Conservation (phyloP, 2,329 filamentous ascomycete genomes). For the Clathrospora elynae region DNA sequence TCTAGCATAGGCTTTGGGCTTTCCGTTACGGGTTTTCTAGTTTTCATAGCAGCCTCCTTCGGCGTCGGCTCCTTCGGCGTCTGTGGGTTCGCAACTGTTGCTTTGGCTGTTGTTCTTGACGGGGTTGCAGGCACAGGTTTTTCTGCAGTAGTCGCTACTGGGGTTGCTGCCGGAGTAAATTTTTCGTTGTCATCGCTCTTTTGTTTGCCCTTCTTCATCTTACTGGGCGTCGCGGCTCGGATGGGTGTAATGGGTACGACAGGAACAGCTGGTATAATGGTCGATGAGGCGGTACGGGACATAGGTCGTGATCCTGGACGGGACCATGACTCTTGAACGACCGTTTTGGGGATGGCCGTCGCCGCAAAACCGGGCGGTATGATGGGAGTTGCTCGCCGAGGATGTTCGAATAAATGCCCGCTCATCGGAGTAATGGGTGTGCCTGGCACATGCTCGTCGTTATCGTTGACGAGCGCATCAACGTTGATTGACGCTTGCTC, state of each 20-base stretch:
- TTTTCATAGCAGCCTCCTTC: slow-evolving; percentile 18
- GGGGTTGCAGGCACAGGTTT: slow-evolving; percentile 29
- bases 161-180: slow-evolving; percentile 2
- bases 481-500: slow-evolving; percentile 68
- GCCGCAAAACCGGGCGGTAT: slow-evolving; percentile 53
- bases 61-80: slow-evolving; percentile 13
- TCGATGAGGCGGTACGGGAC: slow-evolving; percentile 41
- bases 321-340: slow-evolving; percentile 29
- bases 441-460: slow-evolving; percentile 42
- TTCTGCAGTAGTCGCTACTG: slow-evolving; percentile 4
- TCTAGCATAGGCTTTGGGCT: slow-evolving; percentile 19
- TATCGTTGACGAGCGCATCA: slow-evolving; percentile 70
- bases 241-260: slow-evolving; percentile 48
- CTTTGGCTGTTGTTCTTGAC: slow-evolving; percentile 20
- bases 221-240: slow-evolving; percentile 38
- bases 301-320: slow-evolving; percentile 26
- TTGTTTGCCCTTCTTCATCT: slow-evolving; percentile 32
- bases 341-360: slow-evolving; percentile 32
- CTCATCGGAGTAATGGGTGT: slow-evolving; percentile 24
- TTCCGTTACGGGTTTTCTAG: slow-evolving; percentile 8
- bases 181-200: slow-evolving; percentile 9
- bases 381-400: slow-evolving; percentile 51
- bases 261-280: slow-evolving; percentile 47
- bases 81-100: slow-evolving; percentile 17
- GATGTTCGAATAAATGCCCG: slow-evolving; percentile 41